Evolutionary conservation across 2,329 filamentous ascomycete species (phyloP).

Genomic region (Chaetomium strumarium): DNA sequence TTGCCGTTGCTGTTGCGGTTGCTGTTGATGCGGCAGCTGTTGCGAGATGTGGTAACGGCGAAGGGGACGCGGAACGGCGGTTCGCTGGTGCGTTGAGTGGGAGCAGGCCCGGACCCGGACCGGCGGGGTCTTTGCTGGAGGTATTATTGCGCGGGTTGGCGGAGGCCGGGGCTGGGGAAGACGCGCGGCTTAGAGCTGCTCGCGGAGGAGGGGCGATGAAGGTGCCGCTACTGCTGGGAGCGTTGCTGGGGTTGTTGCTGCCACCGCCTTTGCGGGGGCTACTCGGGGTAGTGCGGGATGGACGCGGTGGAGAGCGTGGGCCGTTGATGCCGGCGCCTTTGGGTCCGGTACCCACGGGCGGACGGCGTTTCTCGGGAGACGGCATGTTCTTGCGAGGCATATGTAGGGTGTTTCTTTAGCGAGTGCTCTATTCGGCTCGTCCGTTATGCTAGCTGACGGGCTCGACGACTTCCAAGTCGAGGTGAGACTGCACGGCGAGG

Average conservation of each 20-base stretch:
- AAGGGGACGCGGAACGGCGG: slow-evolving; percentile 25
- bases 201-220: slow-evolving; percentile 38
- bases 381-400: slow-evolving; percentile 32
- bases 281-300: slow-evolving; percentile 2
- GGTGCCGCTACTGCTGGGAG: slow-evolving; percentile 10
- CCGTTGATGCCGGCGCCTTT: slow-evolving; percentile 4
- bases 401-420: neutral
- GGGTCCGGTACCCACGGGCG: slow-evolving; percentile 21
- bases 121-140: neutral
- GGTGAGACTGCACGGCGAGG: neutral
- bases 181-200: slow-evolving; percentile 33
- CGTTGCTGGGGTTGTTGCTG: neutral
- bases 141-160: slow-evolving; percentile 23
- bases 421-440: neutral
- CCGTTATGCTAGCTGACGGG: neutral
- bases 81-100: slow-evolving; percentile 21
- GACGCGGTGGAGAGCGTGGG: slow-evolving; percentile 16
- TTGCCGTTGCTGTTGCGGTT: neutral
- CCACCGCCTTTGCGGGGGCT: neutral
- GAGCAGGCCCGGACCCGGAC: slow-evolving; percentile 27
- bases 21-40: slow-evolving; percentile 5
- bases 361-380: slow-evolving; percentile 41
- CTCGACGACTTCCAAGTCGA: neutral
- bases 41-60: slow-evolving; percentile 23
- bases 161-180: slow-evolving; percentile 29